phyloP scores from a whole-genome alignment of 768 basidiomycete genomes.

The Lanmaoa pseudosensibilis region DNA sequence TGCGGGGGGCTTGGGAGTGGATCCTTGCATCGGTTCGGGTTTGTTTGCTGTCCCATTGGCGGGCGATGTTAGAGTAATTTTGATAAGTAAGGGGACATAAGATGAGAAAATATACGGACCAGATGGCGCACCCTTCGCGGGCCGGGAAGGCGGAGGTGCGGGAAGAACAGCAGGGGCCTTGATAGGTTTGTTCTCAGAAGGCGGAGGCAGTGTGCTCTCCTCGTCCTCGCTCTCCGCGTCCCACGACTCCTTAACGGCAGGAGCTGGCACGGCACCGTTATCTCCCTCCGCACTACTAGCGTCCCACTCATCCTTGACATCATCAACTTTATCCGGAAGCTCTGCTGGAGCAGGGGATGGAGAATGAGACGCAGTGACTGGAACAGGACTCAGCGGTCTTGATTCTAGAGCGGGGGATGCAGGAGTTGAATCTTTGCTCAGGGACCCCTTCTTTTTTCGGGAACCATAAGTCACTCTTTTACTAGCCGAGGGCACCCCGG shows the following conservation, averaged over 20 bases:
- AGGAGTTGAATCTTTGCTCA: slow-evolving; percentile 36
- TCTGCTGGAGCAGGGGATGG: slow-evolving; percentile 32
- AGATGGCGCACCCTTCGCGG: slow-evolving; percentile 2
- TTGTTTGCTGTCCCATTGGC: slow-evolving; percentile 12
- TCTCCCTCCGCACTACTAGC: slow-evolving; percentile 46
- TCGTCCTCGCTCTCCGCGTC: slow-evolving; percentile 64
- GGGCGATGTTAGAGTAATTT: slow-evolving; percentile 1
- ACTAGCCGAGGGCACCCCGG: slow-evolving; percentile 39
- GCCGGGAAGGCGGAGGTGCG: not conserved
- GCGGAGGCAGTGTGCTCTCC: slow-evolving; percentile 32
- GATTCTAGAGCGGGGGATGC: slow-evolving; percentile 56
- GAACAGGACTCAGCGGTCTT: slow-evolving; percentile 45
- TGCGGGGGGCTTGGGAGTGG: slow-evolving; percentile 28
- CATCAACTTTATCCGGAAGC: slow-evolving; percentile 22
- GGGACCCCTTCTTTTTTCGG: slow-evolving; percentile 73
- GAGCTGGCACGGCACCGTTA: slow-evolving; percentile 26
- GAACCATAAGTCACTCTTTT: slow-evolving; percentile 84
- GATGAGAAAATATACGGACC: slow-evolving; percentile 11
- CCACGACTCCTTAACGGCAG: slow-evolving; percentile 59
- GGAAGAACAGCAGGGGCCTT: slow-evolving; percentile 1
- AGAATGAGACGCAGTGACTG: slow-evolving; percentile 24
- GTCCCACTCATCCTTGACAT: slow-evolving; percentile 57
- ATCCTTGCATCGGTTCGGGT: slow-evolving; percentile 25
- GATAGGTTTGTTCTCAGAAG: slow-evolving; percentile 17
- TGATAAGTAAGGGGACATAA: not conserved